Conservation (phyloP, 1,284 basidiomycete species). For the Cutaneotrichosporon sp. region DNA sequence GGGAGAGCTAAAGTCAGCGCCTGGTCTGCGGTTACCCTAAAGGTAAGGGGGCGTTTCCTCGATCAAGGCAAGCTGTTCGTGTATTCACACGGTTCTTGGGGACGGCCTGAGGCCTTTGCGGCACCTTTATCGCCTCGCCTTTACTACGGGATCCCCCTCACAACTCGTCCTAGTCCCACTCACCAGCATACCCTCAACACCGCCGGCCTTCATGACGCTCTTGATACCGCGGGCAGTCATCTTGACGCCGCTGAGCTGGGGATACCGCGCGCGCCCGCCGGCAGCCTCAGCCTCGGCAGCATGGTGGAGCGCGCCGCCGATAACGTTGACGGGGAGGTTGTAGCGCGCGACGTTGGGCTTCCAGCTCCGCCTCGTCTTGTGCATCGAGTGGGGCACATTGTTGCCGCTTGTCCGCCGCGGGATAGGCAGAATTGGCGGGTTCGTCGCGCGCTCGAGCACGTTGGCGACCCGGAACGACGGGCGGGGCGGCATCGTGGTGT, state of each 20-base stretch:
- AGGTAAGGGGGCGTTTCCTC: too few species aligned
- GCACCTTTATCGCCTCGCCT: not conserved
- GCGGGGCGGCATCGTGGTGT: conserved; percentile 12
- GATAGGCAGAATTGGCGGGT: conserved; percentile 41
- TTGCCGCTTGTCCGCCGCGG: conserved; percentile 56
- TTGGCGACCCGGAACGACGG: conserved; percentile 2
- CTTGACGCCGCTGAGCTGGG: conserved; percentile 32
- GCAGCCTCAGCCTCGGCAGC: not conserved
- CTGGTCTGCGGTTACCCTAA: too few species aligned
- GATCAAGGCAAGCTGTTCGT: too few species aligned
- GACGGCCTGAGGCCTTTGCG: too few species aligned
- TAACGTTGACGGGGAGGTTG: conserved; percentile 31
- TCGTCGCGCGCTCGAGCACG: conserved; percentile 24
- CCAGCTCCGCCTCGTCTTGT: conserved; percentile 87
- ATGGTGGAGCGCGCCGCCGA: conserved; percentile 16
- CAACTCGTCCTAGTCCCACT: conserved; percentile 10
- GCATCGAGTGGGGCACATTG: conserved; percentile 83
- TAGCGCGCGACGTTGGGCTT: conserved; percentile 69
- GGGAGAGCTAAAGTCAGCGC: conserved; percentile 30
- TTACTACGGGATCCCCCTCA: not conserved
- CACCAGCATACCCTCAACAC: conserved; percentile 45
- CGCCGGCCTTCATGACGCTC: conserved; percentile 44
- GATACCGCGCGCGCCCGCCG: conserved; percentile 1
- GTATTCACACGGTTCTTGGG: too few species aligned
- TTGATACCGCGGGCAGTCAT: conserved; percentile 36